Base-by-base conservation (phyloP, 768 basidiomycete species). In the Scleroderma citrinum region DNA sequence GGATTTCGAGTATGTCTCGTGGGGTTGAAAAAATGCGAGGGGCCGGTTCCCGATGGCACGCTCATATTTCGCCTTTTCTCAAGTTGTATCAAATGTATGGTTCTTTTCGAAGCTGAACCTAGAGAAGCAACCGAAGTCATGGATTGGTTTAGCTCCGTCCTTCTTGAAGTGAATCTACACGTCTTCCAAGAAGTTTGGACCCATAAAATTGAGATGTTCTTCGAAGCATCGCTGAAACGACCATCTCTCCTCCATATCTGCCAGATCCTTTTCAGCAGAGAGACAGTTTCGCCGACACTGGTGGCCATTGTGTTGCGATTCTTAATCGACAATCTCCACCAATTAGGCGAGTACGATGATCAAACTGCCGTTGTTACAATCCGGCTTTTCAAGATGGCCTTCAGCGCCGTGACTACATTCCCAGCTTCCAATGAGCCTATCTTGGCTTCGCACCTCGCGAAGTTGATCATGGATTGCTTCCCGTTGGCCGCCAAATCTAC, bases 111-210 rank as follows among this genome's bases (percentile, higher is more conserved):
- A 49, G 74, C 81, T 5, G 78, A 85, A 48, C 76, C 77, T 44
- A 80, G 81, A 38, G 81, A 85, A 47, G 74, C 76, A 48, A 78
- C 83, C 45, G 93, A 97, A 61, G 83, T 84, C 5, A 78, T 92
- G 59, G 95, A 99, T 49, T 83, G 85, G 76, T 71, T 87, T 44
- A 80, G 80, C 5, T 77, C 80, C 20, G 81, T 87, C 36, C 76
- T 94, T 38, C 67, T 82, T 32, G 88, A 93, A 63, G 79, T 94
- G 58, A 88, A 96, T 60, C 74, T 88, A 7, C 90, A 95, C 59
- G 87, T 94, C 52, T 94, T 96, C 64, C 88, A 95, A 65, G 92
- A 96, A 69, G 89, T 97, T 29, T 95, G 94, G 92, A 92, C 88
- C 31, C 83, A 82, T 62, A 87, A 92, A 63, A 87, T 98, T 70